Conservation (phyloP, 1,139 yeast species). For the Protomyces pachydermus region DNA sequence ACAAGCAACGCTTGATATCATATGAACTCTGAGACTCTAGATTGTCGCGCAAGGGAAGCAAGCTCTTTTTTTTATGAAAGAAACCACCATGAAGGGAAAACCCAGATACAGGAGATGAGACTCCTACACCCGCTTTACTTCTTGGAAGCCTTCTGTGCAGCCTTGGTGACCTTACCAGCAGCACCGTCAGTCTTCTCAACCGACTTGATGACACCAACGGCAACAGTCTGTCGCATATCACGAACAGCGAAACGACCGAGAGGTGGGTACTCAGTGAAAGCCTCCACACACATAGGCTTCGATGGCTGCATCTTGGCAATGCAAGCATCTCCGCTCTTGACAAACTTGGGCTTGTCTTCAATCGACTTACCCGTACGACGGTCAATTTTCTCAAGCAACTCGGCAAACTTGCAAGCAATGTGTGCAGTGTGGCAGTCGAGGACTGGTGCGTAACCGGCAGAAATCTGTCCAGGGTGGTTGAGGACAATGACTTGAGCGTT, state of each 20-base stretch:
- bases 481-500: conserved; percentile 83
- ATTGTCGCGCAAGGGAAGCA: too few relatives aligned
- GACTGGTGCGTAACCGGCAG: conserved; percentile 91
- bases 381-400: conserved; percentile 82
- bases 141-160: conserved; percentile 98
- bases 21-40: background rate
- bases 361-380: conserved; percentile 86
- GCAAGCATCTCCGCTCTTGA: conserved; percentile 93
- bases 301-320: conserved; percentile 86
- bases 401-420: conserved; percentile 87
- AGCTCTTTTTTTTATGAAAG: too few relatives aligned
- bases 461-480: conserved; percentile 92
- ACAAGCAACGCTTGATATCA: background rate
- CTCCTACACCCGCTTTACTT: conserved; percentile 49
- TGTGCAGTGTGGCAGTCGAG: conserved; percentile 94
- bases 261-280: conserved; percentile 97
- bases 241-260: conserved; percentile 99
- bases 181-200: conserved; percentile 79
- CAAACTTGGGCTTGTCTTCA: conserved; percentile 78
- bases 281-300: conserved; percentile 97
- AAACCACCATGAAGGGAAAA: too few relatives aligned
- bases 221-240: conserved; percentile 99
- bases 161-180: conserved; percentile 99
- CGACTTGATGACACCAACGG: conserved; percentile 99
- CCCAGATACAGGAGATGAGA: background rate